These are phyloP conservation scores for Lactuca saligna DNA, from an alignment of 129 eudicot genomes.

Conservation along the genomic window DNA sequence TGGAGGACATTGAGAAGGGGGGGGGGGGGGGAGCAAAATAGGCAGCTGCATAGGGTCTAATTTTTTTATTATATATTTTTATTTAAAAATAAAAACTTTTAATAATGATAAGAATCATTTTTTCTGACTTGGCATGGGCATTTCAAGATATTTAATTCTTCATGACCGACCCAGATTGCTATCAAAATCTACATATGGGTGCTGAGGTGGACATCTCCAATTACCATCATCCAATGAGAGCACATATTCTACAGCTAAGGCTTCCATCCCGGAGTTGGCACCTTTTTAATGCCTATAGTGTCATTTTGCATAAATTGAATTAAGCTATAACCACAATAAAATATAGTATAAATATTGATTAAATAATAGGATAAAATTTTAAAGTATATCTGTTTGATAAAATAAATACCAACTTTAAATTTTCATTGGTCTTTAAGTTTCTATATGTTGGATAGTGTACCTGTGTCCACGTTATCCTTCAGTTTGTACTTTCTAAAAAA, in stretches of 20 bases:
- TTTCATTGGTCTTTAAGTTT: conserved; percentile 51
- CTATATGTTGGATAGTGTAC: conserved; percentile 71
- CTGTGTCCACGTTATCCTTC: conserved; percentile 39
- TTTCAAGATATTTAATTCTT: too few relatives aligned
- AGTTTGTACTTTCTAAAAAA: background rate
- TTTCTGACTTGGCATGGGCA: too few relatives aligned
- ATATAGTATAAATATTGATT: background rate
- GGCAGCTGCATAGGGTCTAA: too few relatives aligned
- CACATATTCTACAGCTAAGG: conserved; percentile 78
- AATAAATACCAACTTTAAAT: conserved; percentile 49
- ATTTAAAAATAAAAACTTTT: too few relatives aligned
- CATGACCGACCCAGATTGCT: too few relatives aligned
- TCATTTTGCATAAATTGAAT: conserved; percentile 49
- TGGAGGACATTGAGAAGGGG: too few relatives aligned
- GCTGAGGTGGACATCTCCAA: conserved; percentile 58
- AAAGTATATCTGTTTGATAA: too few relatives aligned
- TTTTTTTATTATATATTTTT: too few relatives aligned
- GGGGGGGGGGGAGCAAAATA: too few relatives aligned
- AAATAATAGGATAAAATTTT: background rate
- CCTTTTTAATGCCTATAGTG: conserved; percentile 38
- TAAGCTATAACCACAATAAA: conserved; percentile 44
- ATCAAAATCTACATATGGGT: conserved; percentile 29
- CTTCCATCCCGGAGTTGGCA: conserved; percentile 40
- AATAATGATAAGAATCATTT: too few relatives aligned
- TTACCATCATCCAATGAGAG: conserved; percentile 88